phyloP scores from a whole-genome alignment of 2,329 filamentous ascomycete genomes.

The Fusarium pseudonygamai region DNA sequence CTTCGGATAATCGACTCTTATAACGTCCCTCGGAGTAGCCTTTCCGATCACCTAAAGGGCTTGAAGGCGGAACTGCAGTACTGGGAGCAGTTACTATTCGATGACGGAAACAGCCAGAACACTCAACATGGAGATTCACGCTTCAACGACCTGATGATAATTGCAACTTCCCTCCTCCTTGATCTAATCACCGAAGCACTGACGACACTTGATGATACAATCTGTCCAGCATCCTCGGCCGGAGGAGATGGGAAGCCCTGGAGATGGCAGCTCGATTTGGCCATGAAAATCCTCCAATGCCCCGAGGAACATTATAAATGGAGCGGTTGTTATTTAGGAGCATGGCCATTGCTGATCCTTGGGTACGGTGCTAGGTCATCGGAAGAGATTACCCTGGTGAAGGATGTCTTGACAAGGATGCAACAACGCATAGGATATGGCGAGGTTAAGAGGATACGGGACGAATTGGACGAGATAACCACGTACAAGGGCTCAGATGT shows the following conservation, averaged over 20 bases:
- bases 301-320: background rate
- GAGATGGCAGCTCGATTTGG: background rate
- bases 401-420: background rate
- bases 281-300: background rate
- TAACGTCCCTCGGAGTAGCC: fast-evolving
- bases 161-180: background rate
- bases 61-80: background rate
- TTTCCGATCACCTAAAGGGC: background rate
- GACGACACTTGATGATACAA: fast-evolving
- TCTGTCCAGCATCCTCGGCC: fast-evolving
- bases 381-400: background rate
- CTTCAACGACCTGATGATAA: background rate
- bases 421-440: background rate
- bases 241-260: background rate
- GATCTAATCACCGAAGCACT: background rate
- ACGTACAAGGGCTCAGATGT: background rate
- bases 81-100: background rate
- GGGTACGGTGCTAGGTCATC: background rate
- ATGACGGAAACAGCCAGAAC: background rate
- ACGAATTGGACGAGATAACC: background rate
- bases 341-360: background rate
- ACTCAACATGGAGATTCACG: background rate
- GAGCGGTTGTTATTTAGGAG: background rate
- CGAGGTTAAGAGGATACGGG: background rate
- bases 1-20: background rate